Evolutionary conservation across 176 grass and related monocot genomes (phyloP), one percentile per base, ranked within the genome.

Genomic region (Oryza longistaminata): DNA sequence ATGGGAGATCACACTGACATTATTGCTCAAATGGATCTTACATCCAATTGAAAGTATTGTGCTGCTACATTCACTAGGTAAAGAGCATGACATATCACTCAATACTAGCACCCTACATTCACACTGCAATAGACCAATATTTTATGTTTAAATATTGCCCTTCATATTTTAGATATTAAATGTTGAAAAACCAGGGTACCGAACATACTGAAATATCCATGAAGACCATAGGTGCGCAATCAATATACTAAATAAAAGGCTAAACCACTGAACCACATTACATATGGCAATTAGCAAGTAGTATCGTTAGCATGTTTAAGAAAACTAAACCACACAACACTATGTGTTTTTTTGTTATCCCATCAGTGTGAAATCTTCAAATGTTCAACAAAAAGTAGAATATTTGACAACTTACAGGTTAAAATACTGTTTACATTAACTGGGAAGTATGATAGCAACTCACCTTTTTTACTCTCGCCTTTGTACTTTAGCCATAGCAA

Each of bases 401-500:
- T 43, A 60, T 69, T 26, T 27, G 3, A 81, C 49, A 43, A 25
- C 39, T 37, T n/a, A 13, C 26, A 72, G 3, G 34, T 34, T 35
- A 50, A 21, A 85, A 68, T 7, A 64, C 42, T 85, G 52, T 50
- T 42, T 85, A 55, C 50, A 74, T 75, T 11, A 50, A 46, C 68
- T 68, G 27, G 49, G 44, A 83, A 17, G 64, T 66, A 40, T 3
- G 19, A 27, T 73, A 44, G 52, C 2, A 25, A 85, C 93, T 58
- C 67, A 98, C 96, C 96, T 92, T 95, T 99, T 92, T 96, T 95
- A 81, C 52, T 87, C 48, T 99, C 96, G 64, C 88, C 96, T 91
- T n/a, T 99, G 96, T 66, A 96, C 91, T 90, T 99, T 99, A 75
- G 96, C 93, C 96, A 99, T 99, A 46, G 96, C 96, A 69, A 96